Evolutionary conservation across 1,284 basidiomycete species (phyloP), one percentile per base, ranked within the genome.

Genomic region (Grifola frondosa): DNA sequence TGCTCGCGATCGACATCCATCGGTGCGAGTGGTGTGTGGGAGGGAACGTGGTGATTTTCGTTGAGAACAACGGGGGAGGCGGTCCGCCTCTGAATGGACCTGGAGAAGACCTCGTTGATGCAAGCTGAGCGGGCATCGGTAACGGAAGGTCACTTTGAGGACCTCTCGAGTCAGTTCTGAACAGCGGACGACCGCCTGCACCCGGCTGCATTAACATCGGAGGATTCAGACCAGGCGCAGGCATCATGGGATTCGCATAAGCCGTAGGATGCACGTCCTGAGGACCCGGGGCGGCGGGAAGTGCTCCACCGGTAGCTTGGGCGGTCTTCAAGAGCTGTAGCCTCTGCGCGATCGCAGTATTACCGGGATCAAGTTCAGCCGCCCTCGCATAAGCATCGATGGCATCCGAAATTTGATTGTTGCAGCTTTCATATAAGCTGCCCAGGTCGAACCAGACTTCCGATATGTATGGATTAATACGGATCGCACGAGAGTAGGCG

Each of bases 391-490:
- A 99, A 1, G 97, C 96, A 58, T 99, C 96, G 61, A 99, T 97
- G 23, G 97, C 96, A 62, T 99, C 97, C 33, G 89, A 88, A 62
- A 98, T 94, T 68, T 99, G 97, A 65, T 99, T 98, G 73, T 99
- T 99, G 77, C 96, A 99, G 52, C 88, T 91, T 68, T 99, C 96
- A 65, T 99, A 99, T 1, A 99, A 75, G 52, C 87, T 91, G 35
- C 96, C 97, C 20, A 99, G 81, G 69, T 99, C 95, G 68, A 95
- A 98, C 96, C 97, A 99, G 4, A 99, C 96, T 66, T 99, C 96
- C 37, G 92, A 94, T 54, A 99, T 98, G 75, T 97, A 99, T 0
- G 96, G 96, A 62, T 99, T 98, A 68, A 99, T 94, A 47, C 95
- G 85, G 58, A 99, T 99, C 6, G 96, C 96, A 12, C 95, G 89